phyloP scores from a whole-genome alignment of 805 yeast species.

The Saccharomycopsis sp. region DNA sequence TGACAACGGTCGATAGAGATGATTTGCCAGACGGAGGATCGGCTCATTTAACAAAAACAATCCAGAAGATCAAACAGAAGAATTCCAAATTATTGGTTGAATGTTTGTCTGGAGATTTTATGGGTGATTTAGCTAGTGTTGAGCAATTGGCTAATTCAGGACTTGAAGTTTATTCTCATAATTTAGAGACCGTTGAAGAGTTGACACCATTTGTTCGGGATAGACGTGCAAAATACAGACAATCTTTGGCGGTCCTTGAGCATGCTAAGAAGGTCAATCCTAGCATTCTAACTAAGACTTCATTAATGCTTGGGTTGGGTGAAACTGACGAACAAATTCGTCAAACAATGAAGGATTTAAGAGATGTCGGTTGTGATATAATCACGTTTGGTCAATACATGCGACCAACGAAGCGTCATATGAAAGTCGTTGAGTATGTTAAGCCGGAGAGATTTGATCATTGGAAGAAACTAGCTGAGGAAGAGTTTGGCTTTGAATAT shows the following conservation, averaged over 20 bases:
- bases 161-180: constrained; percentile 94
- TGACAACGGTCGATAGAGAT: constrained; percentile 96
- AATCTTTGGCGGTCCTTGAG: constrained; percentile 68
- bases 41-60: constrained; percentile 83
- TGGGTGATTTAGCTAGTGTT: constrained; percentile 82
- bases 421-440: constrained; percentile 94
- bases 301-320: constrained; percentile 94
- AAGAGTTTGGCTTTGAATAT: constrained; percentile 85
- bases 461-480: constrained; percentile 78
- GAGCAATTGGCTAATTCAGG: constrained; percentile 78
- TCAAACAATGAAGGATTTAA: constrained; percentile 67
- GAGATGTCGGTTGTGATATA: constrained; percentile 77
- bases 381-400: constrained; percentile 98
- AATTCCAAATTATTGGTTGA: constrained; percentile 91
- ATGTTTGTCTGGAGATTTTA: constrained; percentile 89
- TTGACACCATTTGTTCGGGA: constrained; percentile 94
- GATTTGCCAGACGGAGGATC: constrained; percentile 93
- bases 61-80: constrained; percentile 71
- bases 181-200: constrained; percentile 91
- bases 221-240: constrained; percentile 92
- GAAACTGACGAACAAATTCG: constrained; percentile 87
- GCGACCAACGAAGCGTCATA: constrained; percentile 98
- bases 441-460: constrained; percentile 90
- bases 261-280: constrained; percentile 78
- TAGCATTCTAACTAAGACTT: constrained; percentile 79